Conservation (phyloP, 2,329 filamentous ascomycete species). For the Beauveria sp. region DNA sequence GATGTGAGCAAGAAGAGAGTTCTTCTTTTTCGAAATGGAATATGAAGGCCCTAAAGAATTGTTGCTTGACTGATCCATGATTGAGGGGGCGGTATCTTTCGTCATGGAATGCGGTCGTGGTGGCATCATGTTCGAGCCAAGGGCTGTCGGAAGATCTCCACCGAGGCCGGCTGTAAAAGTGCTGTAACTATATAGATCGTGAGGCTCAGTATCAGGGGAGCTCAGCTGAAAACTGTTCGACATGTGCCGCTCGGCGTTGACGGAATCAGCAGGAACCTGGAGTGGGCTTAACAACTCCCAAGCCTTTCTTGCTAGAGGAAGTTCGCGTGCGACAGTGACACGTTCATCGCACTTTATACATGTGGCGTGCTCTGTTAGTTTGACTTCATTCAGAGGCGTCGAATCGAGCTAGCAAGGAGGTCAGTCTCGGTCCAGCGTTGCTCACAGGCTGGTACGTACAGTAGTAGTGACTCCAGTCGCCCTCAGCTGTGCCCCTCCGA, state of each 20-base stretch:
- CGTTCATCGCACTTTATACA: conserved; percentile 26
- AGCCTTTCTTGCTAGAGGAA: conserved; percentile 25
- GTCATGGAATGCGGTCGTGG: neutral
- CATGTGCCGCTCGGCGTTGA: conserved; percentile 30
- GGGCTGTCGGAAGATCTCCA: neutral
- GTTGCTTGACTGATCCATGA: conserved; percentile 7
- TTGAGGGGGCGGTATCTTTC: neutral
- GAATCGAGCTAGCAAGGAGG: neutral
- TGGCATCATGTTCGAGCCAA: neutral
- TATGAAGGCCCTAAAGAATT: conserved; percentile 5
- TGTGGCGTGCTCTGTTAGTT: conserved; percentile 11
- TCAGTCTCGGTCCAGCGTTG: neutral
- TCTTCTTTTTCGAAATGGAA: neutral
- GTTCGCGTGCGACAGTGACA: conserved; percentile 28
- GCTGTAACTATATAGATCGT: neutral
- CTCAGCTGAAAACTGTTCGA: conserved; percentile 26
- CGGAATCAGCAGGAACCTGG: conserved; percentile 28
- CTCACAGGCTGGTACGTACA: conserved; percentile 17
- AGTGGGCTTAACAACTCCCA: conserved; percentile 30
- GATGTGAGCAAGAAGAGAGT: conserved; percentile 1
- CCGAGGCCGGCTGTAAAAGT: neutral
- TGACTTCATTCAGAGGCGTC: neutral
- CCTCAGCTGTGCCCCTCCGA: conserved; percentile 27
- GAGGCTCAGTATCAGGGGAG: conserved; percentile 16
- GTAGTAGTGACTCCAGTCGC: conserved; percentile 17